A percentile compares a stretch with the other conserved stretches of the same genome.
Conservation (phyloP, 73 alveolate species). For the Strombidium stylifer region DNA sequence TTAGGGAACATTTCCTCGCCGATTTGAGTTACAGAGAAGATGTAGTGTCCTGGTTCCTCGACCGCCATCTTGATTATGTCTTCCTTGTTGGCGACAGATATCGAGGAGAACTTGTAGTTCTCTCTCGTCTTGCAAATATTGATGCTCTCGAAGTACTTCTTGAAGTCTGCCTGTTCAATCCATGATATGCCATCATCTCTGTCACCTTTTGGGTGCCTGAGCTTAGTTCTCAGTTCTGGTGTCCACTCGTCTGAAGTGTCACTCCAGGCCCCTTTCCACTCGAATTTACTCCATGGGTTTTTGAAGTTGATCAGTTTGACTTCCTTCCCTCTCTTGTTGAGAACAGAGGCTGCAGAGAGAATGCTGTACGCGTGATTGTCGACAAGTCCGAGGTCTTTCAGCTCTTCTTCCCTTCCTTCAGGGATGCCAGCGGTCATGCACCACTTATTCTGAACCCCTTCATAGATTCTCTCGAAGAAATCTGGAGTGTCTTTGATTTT, state of each 20-base stretch:
- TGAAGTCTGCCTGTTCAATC: slow-evolving; percentile 38
- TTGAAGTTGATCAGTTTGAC: slow-evolving; percentile 72
- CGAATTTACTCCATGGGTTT: slow-evolving; percentile 82
- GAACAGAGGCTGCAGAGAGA: slow-evolving; percentile 68
- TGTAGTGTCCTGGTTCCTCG: slow-evolving; percentile 39
- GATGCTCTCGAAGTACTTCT: slow-evolving; percentile 28
- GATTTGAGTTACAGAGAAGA: slow-evolving; percentile 27
- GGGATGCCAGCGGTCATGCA: slow-evolving; percentile 62
- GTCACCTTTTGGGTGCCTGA: background rate
- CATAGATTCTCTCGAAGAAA: slow-evolving; percentile 39
- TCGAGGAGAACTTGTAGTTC: slow-evolving; percentile 63
- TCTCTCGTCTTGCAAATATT: slow-evolving; percentile 62
- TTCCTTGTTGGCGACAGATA: slow-evolving; percentile 32
- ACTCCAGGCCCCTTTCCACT: slow-evolving; percentile 98
- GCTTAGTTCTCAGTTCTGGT: slow-evolving; percentile 79
- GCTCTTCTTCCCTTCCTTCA: slow-evolving; percentile 74
- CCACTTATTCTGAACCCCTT: slow-evolving; percentile 62
- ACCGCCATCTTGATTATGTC: slow-evolving; percentile 56
- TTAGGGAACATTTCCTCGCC: slow-evolving; percentile 69
- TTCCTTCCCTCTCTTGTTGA: slow-evolving; percentile 49
- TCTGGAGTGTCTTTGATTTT: slow-evolving; percentile 38
- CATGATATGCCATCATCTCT: background rate
- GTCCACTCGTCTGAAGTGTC: slow-evolving; percentile 89
- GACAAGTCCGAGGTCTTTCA: slow-evolving; percentile 39
- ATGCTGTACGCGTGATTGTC: slow-evolving; percentile 44